Evolutionary conservation across 345 rosid species (phyloP), one percentile per base, ranked within the genome.

Genomic region (Cochlearia excelsa): DNA sequence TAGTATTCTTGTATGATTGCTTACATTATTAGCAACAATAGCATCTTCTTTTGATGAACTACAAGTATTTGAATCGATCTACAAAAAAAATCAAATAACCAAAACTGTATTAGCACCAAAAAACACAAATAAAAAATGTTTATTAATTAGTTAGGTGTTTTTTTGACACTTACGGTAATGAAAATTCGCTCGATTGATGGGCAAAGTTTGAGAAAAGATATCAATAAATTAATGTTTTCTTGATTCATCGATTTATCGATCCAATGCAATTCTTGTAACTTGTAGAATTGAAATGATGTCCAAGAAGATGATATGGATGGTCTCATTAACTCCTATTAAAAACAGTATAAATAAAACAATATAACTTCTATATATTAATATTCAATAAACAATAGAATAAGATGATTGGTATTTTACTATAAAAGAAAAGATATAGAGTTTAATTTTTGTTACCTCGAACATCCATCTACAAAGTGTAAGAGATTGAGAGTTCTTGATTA

Each of bases 381-480:
- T 45, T 16, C 30, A 35, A 44, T 3, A 10, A 26, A 30, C 45
- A 26, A 8, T 39, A 38, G 27, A 8, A 16, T 54, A 30, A 8
- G 34, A 39, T 37, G 27, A 54, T 26, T 37, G 33, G 27, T 8
- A 40, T 37, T 55, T 9, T 4, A n/a, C 11, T 5, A 9, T 27
- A 40, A 42, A 42, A 16, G 2, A 2, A 40, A 48, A 52, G 26
- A 46, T n/a, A 42, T 28, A 56, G 7, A 48, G 10, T 49, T 10
- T 16, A 5, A 3, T 35, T 5, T 34, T 45, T 45, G 6, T 46
- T 79, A 82, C 92, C 88, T 81, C 61, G 27, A 75, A 85, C 63
- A 62, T 75, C 92, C 92, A 85, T 71, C 70, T 76, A 27, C 88
- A 77, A 0, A 85, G 60, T 37, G 88, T 80, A 4, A 82, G 80